Percentiles rank a stretch among this genome's conserved stretches.
phyloP scores from a whole-genome alignment of 306 rosid genomes.

The Quercus suber region DNA sequence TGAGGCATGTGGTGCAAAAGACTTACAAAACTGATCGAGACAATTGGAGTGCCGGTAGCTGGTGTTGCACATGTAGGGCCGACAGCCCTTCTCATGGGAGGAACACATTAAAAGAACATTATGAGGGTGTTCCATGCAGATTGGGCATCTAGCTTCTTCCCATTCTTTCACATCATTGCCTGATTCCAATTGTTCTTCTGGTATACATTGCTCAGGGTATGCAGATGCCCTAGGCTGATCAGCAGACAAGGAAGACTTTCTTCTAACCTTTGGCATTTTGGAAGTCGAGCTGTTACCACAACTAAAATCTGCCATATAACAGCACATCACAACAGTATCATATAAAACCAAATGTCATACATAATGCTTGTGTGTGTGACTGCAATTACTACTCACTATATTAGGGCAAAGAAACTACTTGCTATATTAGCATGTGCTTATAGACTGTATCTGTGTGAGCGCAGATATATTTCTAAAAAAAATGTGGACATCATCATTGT shows the following conservation, averaged over 20 bases:
- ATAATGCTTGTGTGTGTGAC: too few relatives aligned
- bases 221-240: conserved; percentile 45
- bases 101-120: conserved; percentile 74
- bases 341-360: not conserved
- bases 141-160: conserved; percentile 76
- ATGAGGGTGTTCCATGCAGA: conserved; percentile 84
- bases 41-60: conserved; percentile 86
- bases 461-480: too few relatives aligned
- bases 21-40: conserved; percentile 78
- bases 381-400: not conserved
- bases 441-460: too few relatives aligned
- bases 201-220: conserved; percentile 37
- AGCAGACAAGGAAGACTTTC: conserved; percentile 43
- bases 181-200: conserved; percentile 36
- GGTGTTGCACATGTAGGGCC: conserved; percentile 79
- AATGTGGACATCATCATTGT: too few relatives aligned
- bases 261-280: conserved; percentile 71
- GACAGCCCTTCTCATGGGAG: conserved; percentile 71
- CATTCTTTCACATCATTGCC: conserved; percentile 51
- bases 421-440: too few relatives aligned
- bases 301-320: conserved; percentile 27
- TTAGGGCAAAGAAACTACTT: not conserved
- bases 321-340: conserved; percentile 7
- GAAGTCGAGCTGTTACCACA: conserved; percentile 20
- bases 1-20: conserved; percentile 47